phyloP scores from a whole-genome alignment of 805 yeast species.

The Danielia oregonensis region DNA sequence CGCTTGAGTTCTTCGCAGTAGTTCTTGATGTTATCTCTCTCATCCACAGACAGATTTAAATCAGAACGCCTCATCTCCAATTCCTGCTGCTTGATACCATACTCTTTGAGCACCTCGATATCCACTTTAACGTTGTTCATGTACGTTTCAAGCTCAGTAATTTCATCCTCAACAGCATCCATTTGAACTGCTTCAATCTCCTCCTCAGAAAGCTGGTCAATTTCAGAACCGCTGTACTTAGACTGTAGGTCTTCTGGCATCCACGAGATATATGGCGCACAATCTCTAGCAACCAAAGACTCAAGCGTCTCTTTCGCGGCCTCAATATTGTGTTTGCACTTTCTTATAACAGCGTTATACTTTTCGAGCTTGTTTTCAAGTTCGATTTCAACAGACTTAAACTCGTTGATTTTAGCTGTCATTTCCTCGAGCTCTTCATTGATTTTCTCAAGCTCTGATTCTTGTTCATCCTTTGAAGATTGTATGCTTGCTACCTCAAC shows the following conservation, averaged over 20 bases:
- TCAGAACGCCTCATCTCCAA: conserved; percentile 60
- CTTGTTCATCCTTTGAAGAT: conserved; percentile 34
- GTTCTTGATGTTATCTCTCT: conserved; percentile 61
- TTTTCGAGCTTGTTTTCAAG: conserved; percentile 61
- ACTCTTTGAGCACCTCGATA: conserved; percentile 72
- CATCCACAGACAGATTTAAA: conserved; percentile 61
- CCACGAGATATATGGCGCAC: conserved; percentile 50
- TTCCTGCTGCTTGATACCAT: conserved; percentile 63
- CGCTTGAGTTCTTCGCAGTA: conserved; percentile 67
- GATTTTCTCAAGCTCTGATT: conserved; percentile 35
- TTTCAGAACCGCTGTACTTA: conserved; percentile 30
- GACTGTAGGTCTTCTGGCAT: conserved; percentile 36
- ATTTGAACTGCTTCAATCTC: conserved; percentile 49
- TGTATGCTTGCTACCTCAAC: conserved; percentile 16
- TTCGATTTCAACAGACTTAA: conserved; percentile 65
- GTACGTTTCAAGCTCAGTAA: conserved; percentile 51
- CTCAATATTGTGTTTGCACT: conserved; percentile 37
- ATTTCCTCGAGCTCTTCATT: conserved; percentile 31
- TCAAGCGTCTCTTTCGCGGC: conserved; percentile 39
- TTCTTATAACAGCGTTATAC: conserved; percentile 36
- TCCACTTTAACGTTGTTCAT: conserved; percentile 61
- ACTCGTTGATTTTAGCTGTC: conserved; percentile 47
- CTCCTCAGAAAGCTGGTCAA: conserved; percentile 46
- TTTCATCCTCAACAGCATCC: conserved; percentile 46
- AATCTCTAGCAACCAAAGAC: conserved; percentile 50